Evolutionary conservation across 2,329 filamentous ascomycete species (phyloP), one percentile per base, ranked within the genome.

Genomic region (Calonectria pseudoreteaudii): DNA sequence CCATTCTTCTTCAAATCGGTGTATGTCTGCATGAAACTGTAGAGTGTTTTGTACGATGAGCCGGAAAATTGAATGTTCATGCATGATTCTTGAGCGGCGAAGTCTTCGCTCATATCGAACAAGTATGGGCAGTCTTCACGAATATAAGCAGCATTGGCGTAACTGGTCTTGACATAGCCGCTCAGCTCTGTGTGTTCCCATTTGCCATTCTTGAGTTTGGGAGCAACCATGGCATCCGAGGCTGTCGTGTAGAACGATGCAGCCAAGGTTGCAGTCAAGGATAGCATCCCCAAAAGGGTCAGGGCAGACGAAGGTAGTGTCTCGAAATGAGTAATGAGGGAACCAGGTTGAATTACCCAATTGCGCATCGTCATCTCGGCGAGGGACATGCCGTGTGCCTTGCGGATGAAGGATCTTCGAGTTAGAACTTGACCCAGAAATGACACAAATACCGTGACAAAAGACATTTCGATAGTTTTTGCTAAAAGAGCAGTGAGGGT

Each of bases 211-310:
- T 89, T 91, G 9, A 96, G 86, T 78, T 94, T 93, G 0, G 94
- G 94, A 3, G 93, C 89, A 0, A 96, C 93, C 79, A 96, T 86
- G 11, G 94, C 92, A 75, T 95, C 93, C 0, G 93, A 93, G 0
- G 94, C 94, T 2, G 94, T 94, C 0, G 93, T 95, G 81, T 96
- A 97, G 8, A 96, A 88, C 79, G 93, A 91, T 0, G 92, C 91
- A 1, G 91, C 86, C 2, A 95, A 74, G 0, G 94, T 91, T 2
- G 93, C 92, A 1, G 91, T 85, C 18, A 96, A 82, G 0, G 93
- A 91, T 3, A 95, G 79, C 1, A 88, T 81, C 0, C 94, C 94
- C 1, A 96, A 84, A 0, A 94, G 77, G 0, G 92, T 93, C 1
- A 90, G 76, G 0, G 88, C 92, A 0, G 93, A 92, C 73, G 93